Conservation (phyloP, 345 rosid species). For the Mallotus nudiflorus region DNA sequence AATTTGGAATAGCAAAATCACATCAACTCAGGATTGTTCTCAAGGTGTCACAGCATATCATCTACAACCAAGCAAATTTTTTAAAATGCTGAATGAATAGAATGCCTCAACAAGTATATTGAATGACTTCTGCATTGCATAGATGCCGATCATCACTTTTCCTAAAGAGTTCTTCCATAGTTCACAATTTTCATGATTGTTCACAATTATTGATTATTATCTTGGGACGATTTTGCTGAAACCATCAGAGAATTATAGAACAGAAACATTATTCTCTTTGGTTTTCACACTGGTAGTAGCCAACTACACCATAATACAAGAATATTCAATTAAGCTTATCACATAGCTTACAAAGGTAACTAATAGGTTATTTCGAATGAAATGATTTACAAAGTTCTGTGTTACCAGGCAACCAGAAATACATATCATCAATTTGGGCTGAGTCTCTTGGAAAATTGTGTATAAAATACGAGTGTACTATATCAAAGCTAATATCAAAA, state of each 20-base stretch:
- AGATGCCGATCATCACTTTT: constrained; percentile 3
- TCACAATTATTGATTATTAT: not conserved
- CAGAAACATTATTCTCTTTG: not conserved
- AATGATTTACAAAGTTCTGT: not conserved
- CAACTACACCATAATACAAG: not conserved
- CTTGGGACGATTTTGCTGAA: constrained; percentile 2
- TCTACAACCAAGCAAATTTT: not conserved
- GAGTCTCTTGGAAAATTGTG: not conserved
- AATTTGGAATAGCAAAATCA: not conserved
- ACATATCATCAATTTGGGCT: not conserved
- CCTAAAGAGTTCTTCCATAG: not conserved
- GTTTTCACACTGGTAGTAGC: not conserved
- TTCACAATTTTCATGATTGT: not conserved
- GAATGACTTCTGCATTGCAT: not conserved
- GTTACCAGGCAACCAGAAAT: not conserved
- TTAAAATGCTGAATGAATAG: not conserved
- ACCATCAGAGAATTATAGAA: not conserved
- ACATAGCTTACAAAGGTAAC: not conserved
- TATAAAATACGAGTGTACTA: not conserved
- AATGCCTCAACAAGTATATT: not conserved
- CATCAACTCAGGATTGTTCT: not conserved
- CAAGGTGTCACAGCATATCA: not conserved
- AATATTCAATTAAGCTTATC: not conserved
- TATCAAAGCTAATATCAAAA: not conserved
- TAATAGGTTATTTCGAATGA: not conserved